Base-by-base conservation (phyloP, 345 rosid genomes). In the Excoecaria agallocha region DNA sequence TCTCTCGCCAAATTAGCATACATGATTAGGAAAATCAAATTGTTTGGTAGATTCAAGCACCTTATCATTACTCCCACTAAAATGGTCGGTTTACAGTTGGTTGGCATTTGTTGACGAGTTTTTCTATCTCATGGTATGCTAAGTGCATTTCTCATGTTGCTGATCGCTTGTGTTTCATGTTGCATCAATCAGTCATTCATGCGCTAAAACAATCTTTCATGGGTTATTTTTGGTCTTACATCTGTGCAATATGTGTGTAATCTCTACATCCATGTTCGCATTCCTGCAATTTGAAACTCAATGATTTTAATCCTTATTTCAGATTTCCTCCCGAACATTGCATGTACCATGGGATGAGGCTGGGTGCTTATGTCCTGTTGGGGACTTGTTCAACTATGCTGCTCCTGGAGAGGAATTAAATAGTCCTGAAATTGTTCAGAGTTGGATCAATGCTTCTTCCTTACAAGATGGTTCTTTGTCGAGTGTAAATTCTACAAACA, bases 301-400 rank as follows among this genome's bases (percentile, higher is more conserved):
- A 37, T 6, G 5, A 60, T 4, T 30, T 30, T 73, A n/a, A 45
- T 75, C 20, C 4, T 76, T 68, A 56, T 81, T 80, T 10, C 70
- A 94, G 96, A 85, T 90, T 76, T 89, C 97, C 57, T 91, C 99
- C 35, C 84, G 98, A 80, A 89, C 99, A 24, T 57, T 95, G 80
- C 97, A 95, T 75, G 35, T 93, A 84, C 88, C 92, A 19, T 93
- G 98, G 98, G 97, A 93, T 76, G 87, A 85, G 77, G 97, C 96
- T 49, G 98, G 98, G 30, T 90, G 97, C 75, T 81, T 93, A 71
- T 95, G 98, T 71, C 99, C 99, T 48, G 93, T 93, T 46, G 99
- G 91, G 55, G 99, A 93, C 85, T 88, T 95, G 79, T 95, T 93
- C 73, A 93, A 93, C 78, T 91, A 95, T 72, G 90, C 89, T 81